Evolutionary conservation across 1,139 yeast species (phyloP), one percentile per base, ranked within the genome.

Genomic region (Zygosaccharomyces pseudobailii): DNA sequence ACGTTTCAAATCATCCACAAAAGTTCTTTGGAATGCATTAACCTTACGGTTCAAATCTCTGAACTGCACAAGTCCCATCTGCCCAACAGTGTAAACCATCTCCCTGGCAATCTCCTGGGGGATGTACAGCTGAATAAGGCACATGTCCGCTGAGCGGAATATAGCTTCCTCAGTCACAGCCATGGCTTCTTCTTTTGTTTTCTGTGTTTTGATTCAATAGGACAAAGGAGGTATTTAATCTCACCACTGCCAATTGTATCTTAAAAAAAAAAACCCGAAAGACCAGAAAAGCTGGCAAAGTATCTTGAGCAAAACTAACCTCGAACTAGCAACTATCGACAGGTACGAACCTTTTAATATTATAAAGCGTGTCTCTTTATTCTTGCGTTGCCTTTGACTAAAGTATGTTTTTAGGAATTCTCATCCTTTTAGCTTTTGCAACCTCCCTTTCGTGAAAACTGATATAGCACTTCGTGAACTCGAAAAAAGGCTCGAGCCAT

Each of bases 141-240:
- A 77, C 97, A 92, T 90, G 49, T 94, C 95, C 70, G 97, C 97
- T 46, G 97, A 87, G 70, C 87, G 85, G 78, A 82, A 82, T 56
- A 82, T 78, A 40, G 87, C 88, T 71, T 83, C 89, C 55, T 81
- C 82, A 33, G 65, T 63, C 39, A 53, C 59, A 49, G 48, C 52
- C 55, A 48, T 49, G 13, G 13, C 27, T 27, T 32, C 5, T 9
- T 19, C 25, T 10, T 35, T 6, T 5, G 8, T 21, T n/a, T 19
- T 6, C 23, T 20, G n/a, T 24, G 17, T 30, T 27, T 28, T 28
- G 21, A 23, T 25, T 30, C 33, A 30, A 30, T n/a, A 10, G 19
- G 13, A 19, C 5, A 30, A 30, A 30, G 13, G 13, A n/a, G 13
- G 33, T 7, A 30, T n/a, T 9, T 30, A 9, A 10, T 19, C 6